Percentiles rank a stretch among this genome's conserved stretches.
phyloP scores from a whole-genome alignment of 371 early-diverging fungal genomes.

The Mortierella sp. region DNA sequence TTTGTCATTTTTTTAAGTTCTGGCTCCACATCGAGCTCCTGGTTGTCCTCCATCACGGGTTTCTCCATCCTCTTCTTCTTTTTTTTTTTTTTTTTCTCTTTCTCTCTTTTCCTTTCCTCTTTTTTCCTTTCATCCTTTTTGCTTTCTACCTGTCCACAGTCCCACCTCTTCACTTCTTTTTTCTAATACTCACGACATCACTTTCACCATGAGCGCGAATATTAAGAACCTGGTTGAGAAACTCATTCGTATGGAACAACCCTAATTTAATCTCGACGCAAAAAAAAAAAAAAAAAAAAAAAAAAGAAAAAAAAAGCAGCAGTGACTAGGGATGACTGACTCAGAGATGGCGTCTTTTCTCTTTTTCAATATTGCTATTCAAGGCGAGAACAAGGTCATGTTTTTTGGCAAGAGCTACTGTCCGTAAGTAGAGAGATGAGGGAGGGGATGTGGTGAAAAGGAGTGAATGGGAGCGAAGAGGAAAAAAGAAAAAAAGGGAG shows the following conservation, averaged over 20 bases:
- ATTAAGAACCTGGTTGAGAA: slow-evolving; percentile 40
- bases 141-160: neutral
- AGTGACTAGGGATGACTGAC: neutral
- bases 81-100: neutral
- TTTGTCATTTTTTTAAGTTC: too few relatives aligned
- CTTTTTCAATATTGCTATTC: neutral
- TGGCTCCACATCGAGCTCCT: too few relatives aligned
- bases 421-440: slow-evolving; percentile 37
- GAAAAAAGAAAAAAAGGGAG: neutral
- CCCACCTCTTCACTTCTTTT: too few relatives aligned
- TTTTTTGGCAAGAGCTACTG: slow-evolving; percentile 53
- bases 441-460: neutral
- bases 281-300: neutral
- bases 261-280: neutral
- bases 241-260: slow-evolving; percentile 30
- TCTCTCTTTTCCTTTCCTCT: neutral
- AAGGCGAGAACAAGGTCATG: slow-evolving; percentile 50
- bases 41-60: too few relatives aligned
- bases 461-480: neutral
- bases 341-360: neutral
- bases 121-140: neutral
- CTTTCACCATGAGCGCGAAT: slow-evolving; percentile 14
- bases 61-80: neutral
- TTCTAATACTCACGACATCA: neutral
- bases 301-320: neutral